Conservation (phyloP, 805 yeast genomes). For the Candida silvicultrix region DNA sequence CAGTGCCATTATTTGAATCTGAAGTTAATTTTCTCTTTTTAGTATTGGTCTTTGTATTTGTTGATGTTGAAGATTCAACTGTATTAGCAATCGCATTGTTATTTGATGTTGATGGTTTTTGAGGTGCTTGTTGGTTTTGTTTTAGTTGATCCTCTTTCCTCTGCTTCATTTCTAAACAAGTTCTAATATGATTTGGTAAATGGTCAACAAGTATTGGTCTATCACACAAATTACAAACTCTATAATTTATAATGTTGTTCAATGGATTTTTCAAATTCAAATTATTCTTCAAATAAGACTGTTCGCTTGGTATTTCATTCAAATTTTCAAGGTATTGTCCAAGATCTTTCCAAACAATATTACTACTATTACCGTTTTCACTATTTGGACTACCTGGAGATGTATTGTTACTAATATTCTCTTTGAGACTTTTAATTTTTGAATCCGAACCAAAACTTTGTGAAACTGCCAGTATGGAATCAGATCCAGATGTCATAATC, state of each 20-base stretch:
- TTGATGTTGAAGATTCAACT: background rate
- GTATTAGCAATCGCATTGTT: background rate
- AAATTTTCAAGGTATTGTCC: constrained; percentile 24
- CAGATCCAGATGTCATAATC: constrained; percentile 21
- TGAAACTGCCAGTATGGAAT: constrained; percentile 9
- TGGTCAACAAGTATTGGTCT: constrained; percentile 35
- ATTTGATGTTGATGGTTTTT: background rate
- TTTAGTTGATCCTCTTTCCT: constrained; percentile 9
- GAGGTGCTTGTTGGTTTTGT: background rate
- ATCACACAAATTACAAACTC: constrained; percentile 41
- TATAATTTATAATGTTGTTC: constrained; percentile 31
- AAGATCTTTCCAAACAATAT: constrained; percentile 25
- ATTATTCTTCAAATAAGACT: constrained; percentile 16
- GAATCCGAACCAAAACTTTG: constrained; percentile 21
- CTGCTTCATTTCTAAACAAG: constrained; percentile 30
- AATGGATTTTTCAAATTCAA: constrained; percentile 27
- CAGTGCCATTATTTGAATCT: constrained; percentile 3
- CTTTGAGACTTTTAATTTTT: constrained; percentile 19
- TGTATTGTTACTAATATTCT: background rate
- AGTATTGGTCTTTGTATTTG: background rate
- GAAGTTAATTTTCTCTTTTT: constrained; percentile 17
- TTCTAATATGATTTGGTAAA: constrained; percentile 32
- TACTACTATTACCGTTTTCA: background rate
- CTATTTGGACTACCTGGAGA: background rate
- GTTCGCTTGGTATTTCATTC: constrained; percentile 6